Evolutionary conservation across 2,329 filamentous ascomycete species (phyloP).

Genomic region (Dothiorella sarmentorum): DNA sequence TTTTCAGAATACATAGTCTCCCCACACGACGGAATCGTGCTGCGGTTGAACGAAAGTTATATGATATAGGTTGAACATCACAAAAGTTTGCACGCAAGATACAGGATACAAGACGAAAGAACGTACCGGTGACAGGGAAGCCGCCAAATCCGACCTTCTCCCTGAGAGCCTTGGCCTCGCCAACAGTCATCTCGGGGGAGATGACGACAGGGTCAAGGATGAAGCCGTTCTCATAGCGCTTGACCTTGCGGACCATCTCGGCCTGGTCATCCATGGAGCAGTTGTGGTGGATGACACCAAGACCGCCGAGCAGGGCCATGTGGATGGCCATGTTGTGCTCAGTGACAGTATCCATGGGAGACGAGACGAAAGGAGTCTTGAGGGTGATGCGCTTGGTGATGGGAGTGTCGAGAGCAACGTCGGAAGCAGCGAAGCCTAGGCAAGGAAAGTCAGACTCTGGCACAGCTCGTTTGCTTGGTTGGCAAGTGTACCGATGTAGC

Average conservation of each 20-base stretch:
- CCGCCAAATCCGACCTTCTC: slow-evolving; percentile 98
- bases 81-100: slow-evolving; percentile 35
- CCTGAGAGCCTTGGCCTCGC: slow-evolving; percentile 87
- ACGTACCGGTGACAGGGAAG: slow-evolving; percentile 95
- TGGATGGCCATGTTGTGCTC: slow-evolving; percentile 99
- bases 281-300: slow-evolving; percentile 98
- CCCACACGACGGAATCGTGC: slow-evolving; percentile 79
- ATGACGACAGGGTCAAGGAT: slow-evolving; percentile 95
- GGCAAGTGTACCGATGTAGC: slow-evolving; percentile 72
- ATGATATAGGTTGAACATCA: slow-evolving; percentile 72
- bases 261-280: slow-evolving; percentile 96
- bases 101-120: slow-evolving; percentile 22
- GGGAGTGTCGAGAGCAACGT: slow-evolving; percentile 82
- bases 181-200: slow-evolving; percentile 79
- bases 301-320: slow-evolving; percentile 82
- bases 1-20: slow-evolving; percentile 58
- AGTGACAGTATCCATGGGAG: slow-evolving; percentile 99
- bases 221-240: slow-evolving; percentile 99
- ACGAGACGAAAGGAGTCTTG: slow-evolving; percentile 95
- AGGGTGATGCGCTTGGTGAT: slow-evolving; percentile 93
- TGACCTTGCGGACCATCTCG: slow-evolving; percentile 98
- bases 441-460: slow-evolving; percentile 22
- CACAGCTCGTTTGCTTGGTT: background rate
- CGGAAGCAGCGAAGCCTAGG: slow-evolving; percentile 80
- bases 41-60: slow-evolving; percentile 99